Conservation (phyloP, 2,329 filamentous ascomycete genomes). For the Erysiphe pulchra region DNA sequence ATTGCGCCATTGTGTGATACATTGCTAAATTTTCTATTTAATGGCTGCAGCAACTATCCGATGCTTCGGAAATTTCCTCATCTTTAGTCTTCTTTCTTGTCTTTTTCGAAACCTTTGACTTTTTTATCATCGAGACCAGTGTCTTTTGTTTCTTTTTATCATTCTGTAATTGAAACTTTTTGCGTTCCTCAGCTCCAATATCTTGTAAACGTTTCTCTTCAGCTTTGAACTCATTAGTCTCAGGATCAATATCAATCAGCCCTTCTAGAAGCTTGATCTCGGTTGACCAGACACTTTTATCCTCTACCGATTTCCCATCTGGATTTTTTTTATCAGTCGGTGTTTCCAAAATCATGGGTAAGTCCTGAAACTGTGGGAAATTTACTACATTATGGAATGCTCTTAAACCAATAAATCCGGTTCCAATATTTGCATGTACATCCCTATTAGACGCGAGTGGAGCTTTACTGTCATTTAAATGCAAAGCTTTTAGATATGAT, state of each 20-base stretch:
- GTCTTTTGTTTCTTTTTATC: constrained; percentile 36
- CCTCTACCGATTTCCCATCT: constrained; percentile 43
- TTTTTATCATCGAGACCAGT: constrained; percentile 16
- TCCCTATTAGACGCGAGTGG: constrained; percentile 62
- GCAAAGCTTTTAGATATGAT: constrained; percentile 59
- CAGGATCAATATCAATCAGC: constrained; percentile 59
- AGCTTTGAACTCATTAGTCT: constrained; percentile 42
- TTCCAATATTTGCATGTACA: constrained; percentile 87
- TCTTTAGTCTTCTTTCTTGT: constrained; percentile 15
- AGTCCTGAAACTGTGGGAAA: constrained; percentile 41
- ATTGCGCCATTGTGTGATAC: too few relatives aligned
- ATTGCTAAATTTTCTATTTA: constrained; percentile 1
- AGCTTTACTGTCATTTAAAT: constrained; percentile 90
- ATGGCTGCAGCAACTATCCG: constrained; percentile 10
- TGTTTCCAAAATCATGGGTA: constrained; percentile 93
- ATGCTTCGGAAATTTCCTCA: constrained; percentile 4
- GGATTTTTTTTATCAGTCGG: constrained; percentile 50
- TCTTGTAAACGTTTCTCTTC: constrained; percentile 40
- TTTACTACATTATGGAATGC: constrained; percentile 88
- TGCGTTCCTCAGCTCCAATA: constrained; percentile 43
- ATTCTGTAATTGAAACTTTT: constrained; percentile 52
- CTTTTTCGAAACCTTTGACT: constrained; percentile 15
- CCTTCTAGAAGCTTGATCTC: constrained; percentile 90
- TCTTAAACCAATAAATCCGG: constrained; percentile 70
- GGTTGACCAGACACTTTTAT: constrained; percentile 64